A percentile compares a stretch with the other conserved stretches of the same genome.
These are phyloP conservation scores for Eutrema yunnanense DNA, from an alignment of 345 rosid genomes.

Conservation along the genomic window DNA sequence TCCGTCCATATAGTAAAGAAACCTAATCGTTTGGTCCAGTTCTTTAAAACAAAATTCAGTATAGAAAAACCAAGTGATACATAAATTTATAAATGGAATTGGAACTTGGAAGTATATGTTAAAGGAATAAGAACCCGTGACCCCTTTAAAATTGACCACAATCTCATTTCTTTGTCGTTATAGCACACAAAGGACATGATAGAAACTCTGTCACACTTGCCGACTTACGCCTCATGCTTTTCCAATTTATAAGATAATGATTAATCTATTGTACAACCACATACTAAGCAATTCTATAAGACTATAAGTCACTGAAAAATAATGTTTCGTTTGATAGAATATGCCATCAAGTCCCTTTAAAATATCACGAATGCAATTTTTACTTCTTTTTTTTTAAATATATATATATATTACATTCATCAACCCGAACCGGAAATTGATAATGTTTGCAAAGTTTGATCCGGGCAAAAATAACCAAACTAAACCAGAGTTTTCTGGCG, in stretches of 20 bases:
- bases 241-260: background rate
- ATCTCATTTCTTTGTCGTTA: slow-evolving; percentile 6
- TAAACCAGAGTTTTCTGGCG: too few relatives aligned
- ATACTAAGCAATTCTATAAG: background rate
- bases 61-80: background rate
- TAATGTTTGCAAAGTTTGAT: too few relatives aligned
- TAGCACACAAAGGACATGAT: slow-evolving; percentile 19
- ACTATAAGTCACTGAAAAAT: background rate
- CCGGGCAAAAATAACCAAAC: too few relatives aligned
- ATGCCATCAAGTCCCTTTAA: background rate
- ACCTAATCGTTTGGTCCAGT: background rate
- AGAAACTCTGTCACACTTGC: slow-evolving; percentile 25
- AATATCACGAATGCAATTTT: background rate
- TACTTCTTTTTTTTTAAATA: too few relatives aligned
- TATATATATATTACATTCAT: too few relatives aligned
- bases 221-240: slow-evolving; percentile 14
- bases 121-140: slow-evolving; percentile 27
- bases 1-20: background rate
- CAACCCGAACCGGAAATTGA: too few relatives aligned
- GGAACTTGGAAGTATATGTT: slow-evolving; percentile 28
- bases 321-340: background rate
- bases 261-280: background rate
- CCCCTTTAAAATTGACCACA: slow-evolving; percentile 18
- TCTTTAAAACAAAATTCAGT: background rate
- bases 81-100: background rate